Percentiles rank a stretch among this genome's conserved stretches.
phyloP scores from a whole-genome alignment of 2,329 filamentous ascomycete genomes.

The Pyrenochaeta sp. region DNA sequence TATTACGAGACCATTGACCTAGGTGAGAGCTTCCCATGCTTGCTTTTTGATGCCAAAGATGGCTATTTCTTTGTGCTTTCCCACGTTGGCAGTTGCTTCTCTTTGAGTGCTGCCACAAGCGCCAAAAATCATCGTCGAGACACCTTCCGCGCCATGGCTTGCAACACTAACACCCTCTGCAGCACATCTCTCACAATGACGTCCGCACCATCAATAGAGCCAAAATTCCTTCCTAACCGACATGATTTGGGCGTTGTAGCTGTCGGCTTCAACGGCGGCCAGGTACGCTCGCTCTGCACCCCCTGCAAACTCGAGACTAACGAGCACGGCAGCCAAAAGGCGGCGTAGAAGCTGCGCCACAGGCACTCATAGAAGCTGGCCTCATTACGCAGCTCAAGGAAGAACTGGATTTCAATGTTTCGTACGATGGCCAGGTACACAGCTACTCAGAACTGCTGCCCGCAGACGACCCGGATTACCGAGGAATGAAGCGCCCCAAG shows the following conservation, averaged over 20 bases:
- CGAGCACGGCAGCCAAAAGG: slow-evolving; percentile 74
- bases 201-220: slow-evolving; percentile 64
- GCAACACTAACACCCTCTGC: slow-evolving; percentile 1
- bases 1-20: not conserved
- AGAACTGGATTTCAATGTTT: slow-evolving; percentile 87
- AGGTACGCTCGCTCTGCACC: slow-evolving; percentile 65
- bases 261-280: slow-evolving; percentile 95
- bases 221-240: slow-evolving; percentile 81
- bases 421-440: slow-evolving; percentile 84
- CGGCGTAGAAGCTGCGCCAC: slow-evolving; percentile 89
- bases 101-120: slow-evolving; percentile 4
- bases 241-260: slow-evolving; percentile 90
- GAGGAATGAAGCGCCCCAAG: slow-evolving; percentile 92
- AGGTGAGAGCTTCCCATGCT: not conserved
- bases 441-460: slow-evolving; percentile 80
- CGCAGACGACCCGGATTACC: slow-evolving; percentile 76
- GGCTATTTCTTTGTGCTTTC: not conserved
- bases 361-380: slow-evolving; percentile 86
- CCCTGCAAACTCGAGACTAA: slow-evolving; percentile 11
- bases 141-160: not conserved
- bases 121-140: not conserved
- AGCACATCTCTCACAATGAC: slow-evolving; percentile 54
- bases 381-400: slow-evolving; percentile 83
- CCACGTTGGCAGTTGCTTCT: not conserved
- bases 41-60: not conserved